Percentiles rank a stretch among this genome's conserved stretches.
These are phyloP conservation scores for Pseudogymnoascus sp. DNA, from an alignment of 2,329 filamentous ascomycete species.

Conservation along the genomic window DNA sequence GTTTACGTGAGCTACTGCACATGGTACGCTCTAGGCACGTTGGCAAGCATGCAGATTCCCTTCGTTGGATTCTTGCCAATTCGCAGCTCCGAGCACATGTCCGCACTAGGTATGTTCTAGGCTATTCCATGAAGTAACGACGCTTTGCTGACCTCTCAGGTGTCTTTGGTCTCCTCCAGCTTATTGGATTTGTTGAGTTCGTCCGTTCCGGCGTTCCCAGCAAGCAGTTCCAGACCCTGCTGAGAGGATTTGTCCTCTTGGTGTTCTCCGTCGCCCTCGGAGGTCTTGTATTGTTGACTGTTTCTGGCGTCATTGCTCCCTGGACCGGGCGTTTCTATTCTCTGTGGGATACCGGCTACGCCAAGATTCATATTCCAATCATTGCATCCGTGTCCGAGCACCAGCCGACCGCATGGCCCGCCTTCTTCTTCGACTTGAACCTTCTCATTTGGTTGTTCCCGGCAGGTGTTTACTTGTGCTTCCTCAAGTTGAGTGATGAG, in stretches of 20 bases:
- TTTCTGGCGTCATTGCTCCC: conserved; percentile 85
- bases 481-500: conserved; percentile 87
- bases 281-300: conserved; percentile 77
- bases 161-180: conserved; percentile 90
- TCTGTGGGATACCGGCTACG: conserved; percentile 96
- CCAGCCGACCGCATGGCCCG: conserved; percentile 96
- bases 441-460: conserved; percentile 99
- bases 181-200: conserved; percentile 87
- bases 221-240: conserved; percentile 88
- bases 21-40: conserved; percentile 92
- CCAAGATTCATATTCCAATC: conserved; percentile 98
- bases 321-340: conserved; percentile 99
- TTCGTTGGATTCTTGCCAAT: conserved; percentile 97
- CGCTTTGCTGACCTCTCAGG: conserved; percentile 41
- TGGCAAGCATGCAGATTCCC: conserved; percentile 98
- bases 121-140: not conserved
- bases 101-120: conserved; percentile 65
- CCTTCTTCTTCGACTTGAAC: conserved; percentile 98
- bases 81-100: conserved; percentile 97
- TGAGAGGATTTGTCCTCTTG: conserved; percentile 65
- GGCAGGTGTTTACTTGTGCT: conserved; percentile 96
- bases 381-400: conserved; percentile 99
- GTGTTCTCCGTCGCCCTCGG: conserved; percentile 66
- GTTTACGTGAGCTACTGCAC: conserved; percentile 96
- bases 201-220: conserved; percentile 80